phyloP scores from a whole-genome alignment of 495 filamentous ascomycete species.

The Chaetomium cochliodes region DNA sequence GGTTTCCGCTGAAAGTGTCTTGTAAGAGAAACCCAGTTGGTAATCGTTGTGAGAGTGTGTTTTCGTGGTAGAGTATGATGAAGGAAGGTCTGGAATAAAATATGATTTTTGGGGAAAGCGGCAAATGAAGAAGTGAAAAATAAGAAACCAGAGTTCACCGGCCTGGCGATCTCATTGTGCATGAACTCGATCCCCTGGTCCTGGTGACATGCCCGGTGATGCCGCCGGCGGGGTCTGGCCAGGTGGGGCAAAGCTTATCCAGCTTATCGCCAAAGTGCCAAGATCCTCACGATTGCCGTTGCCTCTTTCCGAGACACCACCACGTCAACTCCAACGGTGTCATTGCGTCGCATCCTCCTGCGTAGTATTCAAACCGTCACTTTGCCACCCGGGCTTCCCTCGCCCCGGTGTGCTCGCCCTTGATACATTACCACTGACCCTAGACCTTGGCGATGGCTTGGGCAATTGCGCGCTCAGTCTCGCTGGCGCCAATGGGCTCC shows the following conservation, averaged over 20 bases:
- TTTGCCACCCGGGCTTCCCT: background rate
- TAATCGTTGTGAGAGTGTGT: background rate
- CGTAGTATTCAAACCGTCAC: background rate
- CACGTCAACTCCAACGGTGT: background rate
- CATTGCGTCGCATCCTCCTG: slow-evolving; percentile 12
- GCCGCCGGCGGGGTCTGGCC: background rate
- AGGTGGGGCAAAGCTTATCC: slow-evolving; percentile 10
- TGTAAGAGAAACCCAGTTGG: background rate
- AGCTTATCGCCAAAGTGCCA: background rate
- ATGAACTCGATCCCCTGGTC: background rate
- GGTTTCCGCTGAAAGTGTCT: background rate
- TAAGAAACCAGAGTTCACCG: background rate
- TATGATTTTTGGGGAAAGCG: background rate
- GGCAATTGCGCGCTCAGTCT: slow-evolving; percentile 17
- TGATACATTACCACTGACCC: background rate
- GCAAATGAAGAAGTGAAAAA: background rate
- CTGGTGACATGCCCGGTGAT: background rate
- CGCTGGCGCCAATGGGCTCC: slow-evolving; percentile 10
- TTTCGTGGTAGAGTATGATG: background rate
- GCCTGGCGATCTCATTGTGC: background rate
- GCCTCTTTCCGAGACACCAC: background rate
- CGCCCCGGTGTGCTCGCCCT: slow-evolving; percentile 1
- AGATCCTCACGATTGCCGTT: background rate
- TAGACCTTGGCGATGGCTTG: slow-evolving; percentile 6
- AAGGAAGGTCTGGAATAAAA: background rate